Percentiles rank a stretch among this genome's conserved stretches.
These are phyloP conservation scores for Spencermartinsiella ligniputridi DNA, from an alignment of 1,139 yeast genomes.

Conservation along the genomic window DNA sequence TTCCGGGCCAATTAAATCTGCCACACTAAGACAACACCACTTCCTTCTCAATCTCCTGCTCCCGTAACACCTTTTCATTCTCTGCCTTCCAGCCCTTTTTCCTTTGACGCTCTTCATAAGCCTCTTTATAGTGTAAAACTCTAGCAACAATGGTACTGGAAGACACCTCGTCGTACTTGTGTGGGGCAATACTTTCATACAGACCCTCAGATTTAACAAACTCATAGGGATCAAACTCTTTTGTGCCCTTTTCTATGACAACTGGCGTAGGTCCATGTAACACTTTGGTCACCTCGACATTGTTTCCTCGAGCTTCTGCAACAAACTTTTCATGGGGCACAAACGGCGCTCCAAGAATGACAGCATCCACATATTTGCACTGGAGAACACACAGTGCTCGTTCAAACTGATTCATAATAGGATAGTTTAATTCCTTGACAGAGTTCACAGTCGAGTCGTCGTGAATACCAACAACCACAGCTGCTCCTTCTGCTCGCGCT, in stretches of 20 bases:
- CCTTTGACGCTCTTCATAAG: conserved; percentile 74
- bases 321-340: conserved; percentile 43
- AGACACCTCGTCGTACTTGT: conserved; percentile 55
- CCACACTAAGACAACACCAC: too few relatives aligned
- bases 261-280: conserved; percentile 60
- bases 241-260: conserved; percentile 25
- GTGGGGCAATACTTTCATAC: conserved; percentile 46
- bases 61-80: conserved; percentile 35
- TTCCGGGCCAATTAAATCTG: too few relatives aligned
- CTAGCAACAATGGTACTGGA: conserved; percentile 65
- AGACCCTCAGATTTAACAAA: conserved; percentile 37
- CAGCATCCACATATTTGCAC: conserved; percentile 77
- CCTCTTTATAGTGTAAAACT: conserved; percentile 58
- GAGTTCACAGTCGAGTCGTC: conserved; percentile 57
- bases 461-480: conserved; percentile 66
- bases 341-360: conserved; percentile 66
- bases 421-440: conserved; percentile 63
- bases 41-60: conserved; percentile 16
- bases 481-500: conserved; percentile 31
- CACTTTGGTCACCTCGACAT: conserved; percentile 41
- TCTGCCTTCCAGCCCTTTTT: conserved; percentile 70
- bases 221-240: conserved; percentile 40
- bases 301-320: conserved; percentile 17
- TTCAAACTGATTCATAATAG: conserved; percentile 84
- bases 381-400: conserved; percentile 84